Conservation (phyloP, 2,329 filamentous ascomycete genomes). For the Lachnellula suecica region DNA sequence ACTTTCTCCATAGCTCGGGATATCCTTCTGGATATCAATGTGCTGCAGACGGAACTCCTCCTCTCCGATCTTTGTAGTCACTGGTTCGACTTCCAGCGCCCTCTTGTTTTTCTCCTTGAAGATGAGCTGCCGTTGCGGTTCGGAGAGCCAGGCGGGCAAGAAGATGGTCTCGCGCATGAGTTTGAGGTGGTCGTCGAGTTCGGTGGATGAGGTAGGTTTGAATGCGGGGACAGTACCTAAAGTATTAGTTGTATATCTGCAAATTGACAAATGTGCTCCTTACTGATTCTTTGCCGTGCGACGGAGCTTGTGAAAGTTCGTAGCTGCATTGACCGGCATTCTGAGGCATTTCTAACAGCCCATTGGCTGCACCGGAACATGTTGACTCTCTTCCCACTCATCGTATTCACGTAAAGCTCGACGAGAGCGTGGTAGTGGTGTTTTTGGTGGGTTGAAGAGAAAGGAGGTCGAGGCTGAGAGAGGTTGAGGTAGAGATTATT, state of each 20-base stretch:
- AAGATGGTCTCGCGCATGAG: conserved; percentile 58
- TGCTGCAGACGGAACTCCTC: conserved; percentile 36
- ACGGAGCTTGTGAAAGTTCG: conserved; percentile 30
- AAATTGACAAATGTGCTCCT: background rate
- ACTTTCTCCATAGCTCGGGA: conserved; percentile 13
- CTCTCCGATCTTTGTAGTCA: conserved; percentile 58
- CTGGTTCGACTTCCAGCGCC: conserved; percentile 52
- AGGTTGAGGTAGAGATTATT: background rate
- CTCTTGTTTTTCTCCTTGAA: conserved; percentile 46
- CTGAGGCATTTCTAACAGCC: conserved; percentile 10
- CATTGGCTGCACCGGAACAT: conserved; percentile 20
- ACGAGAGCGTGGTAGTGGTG: conserved; percentile 1
- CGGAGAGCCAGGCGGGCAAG: conserved; percentile 58
- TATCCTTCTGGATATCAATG: conserved; percentile 23
- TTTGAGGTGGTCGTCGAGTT: conserved; percentile 53
- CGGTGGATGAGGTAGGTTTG: conserved; percentile 52
- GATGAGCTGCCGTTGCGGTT: conserved; percentile 52
- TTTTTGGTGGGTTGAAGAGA: background rate
- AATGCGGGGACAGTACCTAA: conserved; percentile 29
- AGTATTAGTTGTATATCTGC: background rate
- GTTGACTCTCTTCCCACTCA: conserved; percentile 20
- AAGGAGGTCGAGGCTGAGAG: conserved; percentile 2
- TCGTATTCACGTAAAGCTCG: conserved; percentile 5
- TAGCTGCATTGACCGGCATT: conserved; percentile 9
- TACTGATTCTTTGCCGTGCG: conserved; percentile 26